Evolutionary conservation across 2,329 filamentous ascomycete genomes (phyloP).

Genomic region (Cladosporium velox): DNA sequence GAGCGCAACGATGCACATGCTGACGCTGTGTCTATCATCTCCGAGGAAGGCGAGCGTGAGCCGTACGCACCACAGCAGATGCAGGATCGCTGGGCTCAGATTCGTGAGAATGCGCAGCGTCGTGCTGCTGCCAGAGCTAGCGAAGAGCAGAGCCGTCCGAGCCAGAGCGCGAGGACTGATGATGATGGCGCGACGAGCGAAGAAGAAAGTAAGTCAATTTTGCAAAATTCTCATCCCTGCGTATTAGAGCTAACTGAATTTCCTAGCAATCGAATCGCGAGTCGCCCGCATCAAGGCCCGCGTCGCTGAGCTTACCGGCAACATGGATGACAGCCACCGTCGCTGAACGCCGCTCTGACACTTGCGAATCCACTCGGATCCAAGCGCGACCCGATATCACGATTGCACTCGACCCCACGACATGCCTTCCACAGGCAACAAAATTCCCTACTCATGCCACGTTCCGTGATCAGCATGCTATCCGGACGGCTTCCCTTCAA

Average conservation of each 20-base stretch:
- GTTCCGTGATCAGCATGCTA: background rate
- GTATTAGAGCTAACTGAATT: slow-evolving; percentile 14
- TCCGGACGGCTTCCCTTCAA: background rate
- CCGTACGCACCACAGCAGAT: slow-evolving; percentile 40
- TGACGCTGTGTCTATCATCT: slow-evolving; percentile 46
- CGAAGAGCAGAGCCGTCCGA: slow-evolving; percentile 59
- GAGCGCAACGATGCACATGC: slow-evolving; percentile 23
- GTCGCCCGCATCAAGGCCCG: slow-evolving; percentile 97
- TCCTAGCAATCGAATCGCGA: slow-evolving; percentile 84
- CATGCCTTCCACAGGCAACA: background rate
- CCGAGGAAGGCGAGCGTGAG: slow-evolving; percentile 40
- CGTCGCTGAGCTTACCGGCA: slow-evolving; percentile 81
- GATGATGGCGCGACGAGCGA: slow-evolving; percentile 91
- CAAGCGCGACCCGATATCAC: background rate
- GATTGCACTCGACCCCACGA: background rate
- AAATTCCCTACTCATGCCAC: background rate
- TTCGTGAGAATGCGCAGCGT: slow-evolving; percentile 89
- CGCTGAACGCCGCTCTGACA: background rate
- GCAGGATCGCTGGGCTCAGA: slow-evolving; percentile 90
- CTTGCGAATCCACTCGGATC: background rate
- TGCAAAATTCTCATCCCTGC: background rate
- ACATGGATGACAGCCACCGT: slow-evolving; percentile 29
- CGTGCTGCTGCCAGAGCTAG: slow-evolving; percentile 66
- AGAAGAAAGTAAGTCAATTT: slow-evolving; percentile 76
- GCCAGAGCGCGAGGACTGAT: slow-evolving; percentile 57